Evolutionary conservation across 192 early-diverging fungal genomes (phyloP), one percentile per base, ranked within the genome.

Genomic region (Funneliformis geosporum): DNA sequence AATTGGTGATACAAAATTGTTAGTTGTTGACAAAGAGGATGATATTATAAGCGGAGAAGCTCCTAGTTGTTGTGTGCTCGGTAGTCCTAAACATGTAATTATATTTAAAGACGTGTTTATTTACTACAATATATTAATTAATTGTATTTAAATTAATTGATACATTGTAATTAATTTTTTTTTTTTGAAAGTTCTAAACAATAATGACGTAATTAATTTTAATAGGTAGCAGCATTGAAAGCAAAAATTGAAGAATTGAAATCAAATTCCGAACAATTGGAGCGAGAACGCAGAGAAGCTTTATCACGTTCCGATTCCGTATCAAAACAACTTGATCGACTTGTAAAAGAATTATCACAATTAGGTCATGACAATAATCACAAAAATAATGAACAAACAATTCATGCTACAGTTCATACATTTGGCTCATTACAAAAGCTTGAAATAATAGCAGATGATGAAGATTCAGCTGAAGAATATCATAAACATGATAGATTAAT

Each of bases 331-430:
- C 60, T 79, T 39, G 78, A 79, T 46, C 73, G 6, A 7, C 66
- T 79, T 27, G 78, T 73, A 0, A 21, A 14, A 21, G 78, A 79
- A 75, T 60, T 59, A 39, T 28, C 78, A 9, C 27, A 73, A 72
- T 39, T 68, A 47, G 66, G 50, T 23, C 78, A 72, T 28, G 6
- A 40, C 2, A 11, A 40, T 23, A 39, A 27, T 18, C 14, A 46
- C n/a, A 39, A 16, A 42, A 33, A 44, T 8, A 16, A 18, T 3
- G 65, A 79, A 60, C 68, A 79, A n/a, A 75, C 44, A 16, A 79
- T 79, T 25, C 78, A 79, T 75, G 78, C 78, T 1, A 79, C 78
- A 8, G 38, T 79, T 6, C 78, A 73, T 38, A 79, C 78, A 16
- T 79, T 79, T 75, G 78, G 78, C 18, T 4, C 33, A 27, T 38